Base-by-base conservation (phyloP, 305 asterid genomes). In the Fraxinus xanthoxyloides region DNA sequence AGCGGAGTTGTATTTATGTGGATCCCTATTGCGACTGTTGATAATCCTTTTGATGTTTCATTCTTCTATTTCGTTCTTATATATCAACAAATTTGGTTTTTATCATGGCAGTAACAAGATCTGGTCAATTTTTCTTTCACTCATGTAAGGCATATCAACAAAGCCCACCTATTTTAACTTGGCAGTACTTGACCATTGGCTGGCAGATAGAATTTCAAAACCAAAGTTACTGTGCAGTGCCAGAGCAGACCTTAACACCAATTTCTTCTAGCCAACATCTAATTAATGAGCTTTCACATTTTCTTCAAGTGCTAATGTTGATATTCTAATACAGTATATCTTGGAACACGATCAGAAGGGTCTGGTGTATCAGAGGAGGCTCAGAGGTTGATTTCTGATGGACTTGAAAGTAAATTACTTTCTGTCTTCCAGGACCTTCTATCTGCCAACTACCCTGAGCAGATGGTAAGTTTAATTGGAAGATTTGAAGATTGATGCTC, bases 361-460 rank as follows among this genome's bases (percentile, higher is more conserved):
- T 84, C 91, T 77, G 82, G 82, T 63, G 78, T 90, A 82, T 84
- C 85, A 85, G 91, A 91, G 84, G 95, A 80, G 94, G 97, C 95
- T 73, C 91, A 88, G 54, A 88, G 84, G 85, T 87, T 97, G 89
- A 88, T 91, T 74, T 90, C 95, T 84, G 96, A 87, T 80, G 98
- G 96, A 70, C 90, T 97, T 61, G 97, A 90, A 78, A 80, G 80
- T 78, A 92, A 87, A 79, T 81, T 92, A 79, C 86, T 97, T 85
- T 87, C 90, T 81, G 83, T 85, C 72, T 88, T 97, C 67, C 86
- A 91, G 91, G 95, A 89, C 84, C 97, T 90, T 87, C 84, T 93
- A 78, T 87, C 88, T 31, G 90, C 91, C 83, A 89, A 82, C 86
- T 93, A 90, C 87, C 95, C 97, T 19, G 96, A 93, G 84, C 86